Evolutionary conservation across 225 moss, liverwort and hornwort genomes (phyloP).

Genomic region (Polytrichum formosum): DNA sequence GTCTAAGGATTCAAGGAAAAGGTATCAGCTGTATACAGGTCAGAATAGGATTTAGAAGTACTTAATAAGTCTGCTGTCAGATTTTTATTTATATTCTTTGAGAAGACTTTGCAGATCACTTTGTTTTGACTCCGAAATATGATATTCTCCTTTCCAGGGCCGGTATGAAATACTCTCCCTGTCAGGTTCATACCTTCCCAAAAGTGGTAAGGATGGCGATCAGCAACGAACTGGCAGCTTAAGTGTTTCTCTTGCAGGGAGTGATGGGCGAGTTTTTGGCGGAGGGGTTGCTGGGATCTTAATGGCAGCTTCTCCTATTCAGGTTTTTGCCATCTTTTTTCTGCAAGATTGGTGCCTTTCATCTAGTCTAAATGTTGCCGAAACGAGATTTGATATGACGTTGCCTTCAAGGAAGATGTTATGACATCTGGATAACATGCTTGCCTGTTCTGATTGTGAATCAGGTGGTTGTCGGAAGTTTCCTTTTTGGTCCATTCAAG

Average conservation of each 20-base stretch:
- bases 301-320: conserved; percentile 92
- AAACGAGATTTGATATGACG: background rate
- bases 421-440: background rate
- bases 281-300: conserved; percentile 96
- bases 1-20: background rate
- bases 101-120: background rate
- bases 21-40: background rate
- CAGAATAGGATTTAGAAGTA: background rate
- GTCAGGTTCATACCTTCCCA: conserved; percentile 82
- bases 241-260: conserved; percentile 89
- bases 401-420: background rate
- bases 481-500: conserved; percentile 47
- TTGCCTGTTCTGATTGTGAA: conserved; percentile 5
- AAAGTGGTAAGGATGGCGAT: conserved; percentile 67
- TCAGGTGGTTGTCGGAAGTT: conserved; percentile 71
- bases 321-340: conserved; percentile 44
- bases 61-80: background rate
- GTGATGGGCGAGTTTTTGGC: conserved; percentile 92
- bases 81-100: background rate
- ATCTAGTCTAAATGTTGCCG: background rate
- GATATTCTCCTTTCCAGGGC: conserved; percentile 57
- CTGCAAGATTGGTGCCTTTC: background rate
- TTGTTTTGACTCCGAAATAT: conserved; percentile 1
- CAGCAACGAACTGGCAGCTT: conserved; percentile 89
- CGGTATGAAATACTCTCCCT: conserved; percentile 95